phyloP scores from a whole-genome alignment of 2,329 filamentous ascomycete species.

The Zelopaecilomyces penicillatus region DNA sequence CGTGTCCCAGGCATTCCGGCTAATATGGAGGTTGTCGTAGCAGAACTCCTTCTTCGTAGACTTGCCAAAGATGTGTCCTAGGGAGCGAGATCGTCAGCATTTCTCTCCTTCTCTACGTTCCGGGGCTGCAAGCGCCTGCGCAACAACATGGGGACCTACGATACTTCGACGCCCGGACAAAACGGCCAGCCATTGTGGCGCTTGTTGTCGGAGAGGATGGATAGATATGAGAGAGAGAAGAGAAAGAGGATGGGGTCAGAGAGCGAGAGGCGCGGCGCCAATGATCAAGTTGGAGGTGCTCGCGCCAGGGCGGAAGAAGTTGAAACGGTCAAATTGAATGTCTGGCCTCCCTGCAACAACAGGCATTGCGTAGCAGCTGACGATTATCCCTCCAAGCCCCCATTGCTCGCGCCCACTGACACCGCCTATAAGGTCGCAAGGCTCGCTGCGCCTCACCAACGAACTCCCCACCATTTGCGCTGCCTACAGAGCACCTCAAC shows the following conservation, averaged over 20 bases:
- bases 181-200: conserved; percentile 50
- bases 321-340: not conserved
- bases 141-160: conserved; percentile 40
- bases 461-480: not conserved
- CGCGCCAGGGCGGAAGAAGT: not conserved
- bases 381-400: conserved; percentile 5
- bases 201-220: conserved; percentile 8
- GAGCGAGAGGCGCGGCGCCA: conserved; percentile 1
- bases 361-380: conserved; percentile 4
- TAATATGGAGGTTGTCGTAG: conserved; percentile 96
- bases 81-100: conserved; percentile 16
- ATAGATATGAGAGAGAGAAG: conserved; percentile 9
- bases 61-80: conserved; percentile 97
- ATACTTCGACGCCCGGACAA: conserved; percentile 62
- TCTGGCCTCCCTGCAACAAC: not conserved
- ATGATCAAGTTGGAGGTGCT: conserved; percentile 5
- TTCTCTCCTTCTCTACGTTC: conserved; percentile 1
- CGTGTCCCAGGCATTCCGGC: conserved; percentile 98
- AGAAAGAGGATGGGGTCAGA: conserved; percentile 5
- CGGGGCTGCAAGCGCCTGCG: conserved; percentile 18
- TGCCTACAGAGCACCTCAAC: too few relatives aligned
- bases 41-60: conserved; percentile 93
- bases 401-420: conserved; percentile 2
- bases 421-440: not conserved
- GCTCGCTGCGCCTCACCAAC: conserved; percentile 8